Evolutionary conservation across 768 basidiomycete species (phyloP), one percentile per base, ranked within the genome.

Genomic region (Naganishia vishniacii): DNA sequence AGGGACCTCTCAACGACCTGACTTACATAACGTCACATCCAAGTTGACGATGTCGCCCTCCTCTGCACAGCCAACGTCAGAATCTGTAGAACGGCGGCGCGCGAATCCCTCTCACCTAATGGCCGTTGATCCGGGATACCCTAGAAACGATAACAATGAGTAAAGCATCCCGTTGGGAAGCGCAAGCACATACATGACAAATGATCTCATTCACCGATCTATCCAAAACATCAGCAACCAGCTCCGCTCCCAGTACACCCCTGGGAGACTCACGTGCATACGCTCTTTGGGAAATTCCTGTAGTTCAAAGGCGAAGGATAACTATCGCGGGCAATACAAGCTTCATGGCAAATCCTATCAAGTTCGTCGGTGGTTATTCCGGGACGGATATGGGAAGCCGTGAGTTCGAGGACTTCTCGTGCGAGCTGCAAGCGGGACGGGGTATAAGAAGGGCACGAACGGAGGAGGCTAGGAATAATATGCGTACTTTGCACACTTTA

Each of bases 11-110:
- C 12, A 18, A 46, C 1, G 48, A n/a, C 9, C 20, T 26, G 13
- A 67, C 75, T 68, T 62, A 77, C 75, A 78, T 37, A 78, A 61
- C 26, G 74, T 62, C 1, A 78, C 73, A 60, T 78, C 92, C 59
- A 99, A 85, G 78, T 99, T 99, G 75, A 98, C 81, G 69, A 98
- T 98, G 78, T 99, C 95, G 18, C 95, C 95, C 68, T 97, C 90
- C 71, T 82, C 82, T 68, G 44, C 5, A 53, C n/a, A 46, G 45
- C 92, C 77, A 71, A 85, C 86, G 37, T 37, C 20, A 13, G 20
- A 56, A 31, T n/a, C 34, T 4, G 4, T 18, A 51, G 15, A 34
- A 51, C 2, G n/a, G 6, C 49, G 34, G 7, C 7, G 7, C 34
- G 34, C 7, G 34, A 7, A 15, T 3, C 23, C 34, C 32, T 26